Evolutionary conservation across 768 basidiomycete species (phyloP).

Genomic region (Mycena belliarum): DNA sequence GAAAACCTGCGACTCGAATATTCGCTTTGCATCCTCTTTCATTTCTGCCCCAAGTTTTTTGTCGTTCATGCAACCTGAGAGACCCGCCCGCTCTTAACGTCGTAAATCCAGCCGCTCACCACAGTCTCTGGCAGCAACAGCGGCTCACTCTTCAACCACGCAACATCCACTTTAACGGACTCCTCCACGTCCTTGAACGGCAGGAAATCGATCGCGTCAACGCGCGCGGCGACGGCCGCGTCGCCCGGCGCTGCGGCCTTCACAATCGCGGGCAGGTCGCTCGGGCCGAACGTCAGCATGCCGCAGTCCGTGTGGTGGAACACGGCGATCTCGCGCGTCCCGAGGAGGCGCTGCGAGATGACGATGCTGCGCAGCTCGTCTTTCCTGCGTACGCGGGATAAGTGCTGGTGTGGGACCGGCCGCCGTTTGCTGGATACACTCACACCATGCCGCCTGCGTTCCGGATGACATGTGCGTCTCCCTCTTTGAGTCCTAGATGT

Average conservation of each 20-base stretch:
- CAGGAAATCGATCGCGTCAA: slow-evolving; percentile 52
- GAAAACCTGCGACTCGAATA: too few relatives aligned
- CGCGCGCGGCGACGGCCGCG: slow-evolving; percentile 6
- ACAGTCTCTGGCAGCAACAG: slow-evolving; percentile 53
- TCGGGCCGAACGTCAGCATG: slow-evolving; percentile 62
- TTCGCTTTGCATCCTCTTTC: too few relatives aligned
- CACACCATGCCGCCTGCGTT: slow-evolving; percentile 37
- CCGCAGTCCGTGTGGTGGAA: slow-evolving; percentile 76
- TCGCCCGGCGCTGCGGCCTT: slow-evolving; percentile 43
- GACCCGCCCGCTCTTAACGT: slow-evolving; percentile 58
- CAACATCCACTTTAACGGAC: slow-evolving; percentile 58
- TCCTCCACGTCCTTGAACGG: slow-evolving; percentile 53
- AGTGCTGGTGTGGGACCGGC: too few relatives aligned
- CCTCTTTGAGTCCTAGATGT: slow-evolving; percentile 46
- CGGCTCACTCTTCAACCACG: slow-evolving; percentile 55
- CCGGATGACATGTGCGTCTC: slow-evolving; percentile 56
- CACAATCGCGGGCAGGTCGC: slow-evolving; percentile 50
- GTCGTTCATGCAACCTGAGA: slow-evolving; percentile 15
- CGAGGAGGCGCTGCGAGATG: slow-evolving; percentile 71
- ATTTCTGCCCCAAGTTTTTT: too few relatives aligned
- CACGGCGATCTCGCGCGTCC: slow-evolving; percentile 69
- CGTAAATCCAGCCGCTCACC: slow-evolving; percentile 69
- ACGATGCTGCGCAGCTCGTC: slow-evolving; percentile 68
- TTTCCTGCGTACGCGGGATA: slow-evolving; percentile 37
- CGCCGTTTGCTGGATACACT: not conserved